Percentiles rank a stretch among this genome's conserved stretches.
Conservation (phyloP, 2,329 filamentous ascomycete genomes). For the Didymosphaeria variabile region DNA sequence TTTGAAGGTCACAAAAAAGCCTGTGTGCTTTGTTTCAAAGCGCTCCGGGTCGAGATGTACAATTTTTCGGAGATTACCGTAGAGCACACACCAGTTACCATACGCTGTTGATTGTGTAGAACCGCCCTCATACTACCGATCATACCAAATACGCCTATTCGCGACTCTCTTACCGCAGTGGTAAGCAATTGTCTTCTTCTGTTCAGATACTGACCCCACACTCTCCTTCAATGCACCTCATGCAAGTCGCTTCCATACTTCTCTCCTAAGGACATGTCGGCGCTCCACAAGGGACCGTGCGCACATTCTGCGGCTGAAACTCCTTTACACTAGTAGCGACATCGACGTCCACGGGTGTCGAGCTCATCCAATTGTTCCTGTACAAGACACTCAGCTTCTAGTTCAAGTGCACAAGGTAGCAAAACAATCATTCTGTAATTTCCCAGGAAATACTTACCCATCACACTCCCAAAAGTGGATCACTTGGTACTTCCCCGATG, state of each 20-base stretch:
- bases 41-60: too few relatives aligned
- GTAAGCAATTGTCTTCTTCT: too few relatives aligned
- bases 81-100: neutral
- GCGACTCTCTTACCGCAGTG: too few relatives aligned
- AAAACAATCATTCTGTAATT: too few relatives aligned
- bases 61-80: too few relatives aligned
- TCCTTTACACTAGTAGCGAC: neutral
- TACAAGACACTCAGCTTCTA: neutral
- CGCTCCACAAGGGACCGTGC: neutral
- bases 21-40: too few relatives aligned
- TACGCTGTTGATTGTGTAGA: neutral
- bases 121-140: too few relatives aligned
- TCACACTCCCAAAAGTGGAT: constrained; percentile 41
- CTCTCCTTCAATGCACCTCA: neutral
- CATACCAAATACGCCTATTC: neutral
- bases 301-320: constrained; percentile 1
- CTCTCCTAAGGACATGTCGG: constrained; percentile 7
- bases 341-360: constrained; percentile 11
- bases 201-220: too few relatives aligned
- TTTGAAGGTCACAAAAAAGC: too few relatives aligned
- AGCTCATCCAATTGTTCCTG: constrained; percentile 10
- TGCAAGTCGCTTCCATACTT: neutral
- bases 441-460: constrained; percentile 28
- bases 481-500: constrained; percentile 34
- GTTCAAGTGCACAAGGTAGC: neutral